Conservation (phyloP, 108 stramenopile genomes). For the Cyclotella choctawhatcheeana region DNA sequence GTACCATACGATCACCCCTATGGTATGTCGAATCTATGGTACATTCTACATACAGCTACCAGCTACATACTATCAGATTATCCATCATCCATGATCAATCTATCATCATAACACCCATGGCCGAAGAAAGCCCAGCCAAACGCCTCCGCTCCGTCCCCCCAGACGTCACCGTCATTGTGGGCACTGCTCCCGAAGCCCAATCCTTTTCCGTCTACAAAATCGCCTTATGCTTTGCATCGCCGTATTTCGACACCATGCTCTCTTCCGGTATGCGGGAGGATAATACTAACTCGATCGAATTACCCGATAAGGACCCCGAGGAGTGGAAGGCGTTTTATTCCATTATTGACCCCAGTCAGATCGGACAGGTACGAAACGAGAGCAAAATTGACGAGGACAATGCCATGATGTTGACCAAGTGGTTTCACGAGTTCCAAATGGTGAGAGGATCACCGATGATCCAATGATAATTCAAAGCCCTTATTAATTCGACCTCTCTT, state of each 20-base stretch:
- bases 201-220: conserved; percentile 34
- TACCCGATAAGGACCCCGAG: conserved; percentile 33
- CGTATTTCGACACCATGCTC: conserved; percentile 38
- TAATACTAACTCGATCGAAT: conserved; percentile 20
- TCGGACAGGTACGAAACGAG: neutral
- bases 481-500: neutral
- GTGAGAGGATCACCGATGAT: conserved; percentile 1
- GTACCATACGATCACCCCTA: no score
- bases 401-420: conserved; percentile 4
- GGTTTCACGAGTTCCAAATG: conserved; percentile 23
- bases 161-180: conserved; percentile 36
- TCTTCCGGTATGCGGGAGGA: conserved; percentile 17
- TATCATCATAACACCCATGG: no score
- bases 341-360: conserved; percentile 30
- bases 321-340: conserved; percentile 38
- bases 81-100: no score
- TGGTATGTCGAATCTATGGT: no score
- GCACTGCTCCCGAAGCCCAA: conserved; percentile 11
- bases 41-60: no score
- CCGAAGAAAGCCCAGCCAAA: neutral
- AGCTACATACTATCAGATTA: no score
- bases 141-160: conserved; percentile 19
- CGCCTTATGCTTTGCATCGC: conserved; percentile 21
- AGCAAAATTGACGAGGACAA: neutral
- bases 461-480: conserved; percentile 3